Base-by-base conservation (phyloP, 2,329 filamentous ascomycete species). In the Penicillium sp. region DNA sequence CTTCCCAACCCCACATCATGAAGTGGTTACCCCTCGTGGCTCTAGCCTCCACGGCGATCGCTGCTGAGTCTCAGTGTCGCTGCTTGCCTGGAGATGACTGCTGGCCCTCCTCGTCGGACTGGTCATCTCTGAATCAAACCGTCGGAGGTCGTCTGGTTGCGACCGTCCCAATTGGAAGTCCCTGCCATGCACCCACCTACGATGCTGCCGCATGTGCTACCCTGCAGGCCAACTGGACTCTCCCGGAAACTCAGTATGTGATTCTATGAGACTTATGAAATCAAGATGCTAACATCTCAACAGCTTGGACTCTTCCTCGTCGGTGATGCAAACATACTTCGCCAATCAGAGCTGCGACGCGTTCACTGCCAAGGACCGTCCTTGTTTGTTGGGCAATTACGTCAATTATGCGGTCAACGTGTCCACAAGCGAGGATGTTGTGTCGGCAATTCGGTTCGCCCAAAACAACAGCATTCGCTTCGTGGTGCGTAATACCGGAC, bases 381-480 rank as follows among this genome's bases (percentile, higher is more conserved):
- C 64, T 7, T 74, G 69, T 47, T 63, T 59, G 13, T 48, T 72
- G 13, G 72, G 67, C 8, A 71, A 70, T 47, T 70, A 70, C 49
- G 55, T 71, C 0, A 37, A 42, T 26, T 78, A 76, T 55, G 61
- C 74, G 0, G 72, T 79, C 16, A 71, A 76, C 49, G 76, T 65
- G 8, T 61, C 55, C 24, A 61, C 60, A 49, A 53, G 63, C 0
- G 58, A 53, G 0, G 62, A 76, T 16, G 58, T 75, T 16, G 54
- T 61, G 3, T 56, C 53, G 11, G 51, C 71, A 0, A 8, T 73
- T 1, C 58, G 66, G 3, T 82, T 84, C 54, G 81, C 80, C 1
- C 68, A 67, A 0, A 59, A 77, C 10, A 69, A 81, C 60, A 82
- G 82, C 62, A 72, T 86, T 44, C 79, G 83, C 1, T 63, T 86